Base-by-base conservation (phyloP, 73 alveolate species). In the Halteria grandinella region DNA sequence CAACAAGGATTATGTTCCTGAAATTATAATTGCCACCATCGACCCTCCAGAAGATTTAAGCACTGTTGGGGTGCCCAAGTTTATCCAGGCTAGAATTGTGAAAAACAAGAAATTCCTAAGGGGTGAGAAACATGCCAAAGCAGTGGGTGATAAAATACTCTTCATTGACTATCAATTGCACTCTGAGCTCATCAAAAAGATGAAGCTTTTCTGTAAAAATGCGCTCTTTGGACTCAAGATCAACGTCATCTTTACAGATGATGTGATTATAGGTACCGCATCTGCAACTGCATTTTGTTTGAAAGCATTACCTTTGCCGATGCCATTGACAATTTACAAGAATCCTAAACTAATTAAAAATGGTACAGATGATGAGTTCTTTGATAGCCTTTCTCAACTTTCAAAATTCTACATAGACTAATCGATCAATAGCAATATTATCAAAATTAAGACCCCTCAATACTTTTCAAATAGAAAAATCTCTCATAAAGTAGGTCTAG, bases 41-140 rank as follows among this genome's bases (percentile, higher is more conserved):
- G 87, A 75, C 55, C 76, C 87, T 5, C 87, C 87, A 10, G 76
- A 57, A 40, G 70, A 70, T 10, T 18, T 55, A 27, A 57, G 40
- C 20, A 33, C 57, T 17, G 14, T 75, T 0, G 87, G 87, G 11
- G 31, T 33, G 5, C 70, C 87, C 11, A 75, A 75, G 34, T 28
- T 32, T 37, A 23, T 75, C 12, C 78, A 75, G 32, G 76, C 69
- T 0, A 55, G 87, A 17, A 23, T 75, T 10, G 57, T 57, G 27
- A 55, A 57, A 21, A 27, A 1, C 37, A 75, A 75, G 36, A 55
- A 75, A 32, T 55, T 40, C 20, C 51, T 24, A n/a, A 75, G 63
- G 37, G 87, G 87, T 25, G 87, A 75, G 52, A 24, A 75, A 36
- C 73, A 57, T 41, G 87, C 87, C 15, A 32, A 39, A 23, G 14